Evolutionary conservation across 176 grass and related monocot genomes (phyloP).

Genomic region (Avena atlantica): DNA sequence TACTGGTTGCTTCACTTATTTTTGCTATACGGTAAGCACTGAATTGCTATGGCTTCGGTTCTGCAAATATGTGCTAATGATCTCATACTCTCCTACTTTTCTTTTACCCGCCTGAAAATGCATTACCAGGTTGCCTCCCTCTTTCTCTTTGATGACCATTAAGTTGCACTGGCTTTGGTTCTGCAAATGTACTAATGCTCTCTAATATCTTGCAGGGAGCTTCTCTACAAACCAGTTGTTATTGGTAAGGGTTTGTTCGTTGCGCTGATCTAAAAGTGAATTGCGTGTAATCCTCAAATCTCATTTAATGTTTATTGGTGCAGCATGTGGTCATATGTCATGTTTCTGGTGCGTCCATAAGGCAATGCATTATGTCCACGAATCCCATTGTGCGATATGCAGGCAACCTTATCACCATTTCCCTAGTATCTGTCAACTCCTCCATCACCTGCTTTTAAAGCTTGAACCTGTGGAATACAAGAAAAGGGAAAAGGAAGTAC

Average conservation of each 20-base stretch:
- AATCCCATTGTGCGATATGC: constrained; percentile 77
- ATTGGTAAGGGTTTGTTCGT: constrained; percentile 63
- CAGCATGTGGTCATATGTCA: constrained; percentile 94
- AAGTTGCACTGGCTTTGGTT: constrained; percentile 3
- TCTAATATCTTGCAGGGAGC: constrained; percentile 67
- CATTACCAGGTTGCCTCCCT: neutral
- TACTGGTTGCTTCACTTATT: neutral
- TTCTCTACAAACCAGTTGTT: constrained; percentile 93
- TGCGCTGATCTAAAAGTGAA: constrained; percentile 27
- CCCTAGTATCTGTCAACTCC: constrained; percentile 78
- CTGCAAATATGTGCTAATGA: neutral
- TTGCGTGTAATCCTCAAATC: constrained; percentile 15
- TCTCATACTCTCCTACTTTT: neutral
- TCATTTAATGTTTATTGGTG: constrained; percentile 41
- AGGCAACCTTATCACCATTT: constrained; percentile 84
- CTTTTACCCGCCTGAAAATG: neutral
- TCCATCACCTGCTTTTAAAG: constrained; percentile 84
- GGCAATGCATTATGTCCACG: constrained; percentile 54
- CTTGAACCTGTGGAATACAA: constrained; percentile 80
- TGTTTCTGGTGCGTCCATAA: constrained; percentile 89
- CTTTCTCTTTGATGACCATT: constrained; percentile 29
- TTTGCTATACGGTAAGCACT: constrained; percentile 8
- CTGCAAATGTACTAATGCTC: constrained; percentile 24
- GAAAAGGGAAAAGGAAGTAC: constrained; percentile 75
- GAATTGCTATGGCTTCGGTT: constrained; percentile 6